Evolutionary conservation across 768 basidiomycete species (phyloP).

Genomic region (Russula virescens): DNA sequence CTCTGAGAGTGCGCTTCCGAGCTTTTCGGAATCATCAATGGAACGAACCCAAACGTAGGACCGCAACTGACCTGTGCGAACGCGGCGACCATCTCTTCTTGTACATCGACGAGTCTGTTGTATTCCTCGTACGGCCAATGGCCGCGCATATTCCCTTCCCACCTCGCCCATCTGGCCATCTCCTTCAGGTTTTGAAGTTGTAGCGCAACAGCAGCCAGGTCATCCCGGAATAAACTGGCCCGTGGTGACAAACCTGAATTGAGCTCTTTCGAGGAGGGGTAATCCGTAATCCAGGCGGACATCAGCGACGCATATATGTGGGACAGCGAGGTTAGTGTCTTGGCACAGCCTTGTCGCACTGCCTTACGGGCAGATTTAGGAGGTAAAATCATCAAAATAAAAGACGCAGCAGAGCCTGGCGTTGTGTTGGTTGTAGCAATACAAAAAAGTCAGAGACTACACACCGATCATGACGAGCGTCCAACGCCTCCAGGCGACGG

Average conservation of each 20-base stretch:
- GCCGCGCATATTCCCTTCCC: slow-evolving; percentile 48
- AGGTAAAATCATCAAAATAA: slow-evolving; percentile 50
- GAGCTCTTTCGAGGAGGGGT: slow-evolving; percentile 18
- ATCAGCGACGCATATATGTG: slow-evolving; percentile 40
- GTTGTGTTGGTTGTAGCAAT: slow-evolving; percentile 12
- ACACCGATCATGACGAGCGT: slow-evolving; percentile 46
- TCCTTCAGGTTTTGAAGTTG: slow-evolving; percentile 33
- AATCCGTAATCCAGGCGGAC: slow-evolving; percentile 37
- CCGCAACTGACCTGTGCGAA: slow-evolving; percentile 35
- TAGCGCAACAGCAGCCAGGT: slow-evolving; percentile 31
- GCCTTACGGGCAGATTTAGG: slow-evolving; percentile 45
- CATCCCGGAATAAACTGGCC: slow-evolving; percentile 29
- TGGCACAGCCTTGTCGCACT: slow-evolving; percentile 41
- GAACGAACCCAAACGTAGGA: not conserved
- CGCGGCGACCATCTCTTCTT: slow-evolving; percentile 38
- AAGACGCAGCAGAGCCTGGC: slow-evolving; percentile 43
- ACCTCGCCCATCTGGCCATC: slow-evolving; percentile 36
- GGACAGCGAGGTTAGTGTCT: slow-evolving; percentile 36
- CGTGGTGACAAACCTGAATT: slow-evolving; percentile 24
- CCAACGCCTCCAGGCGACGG: slow-evolving; percentile 47
- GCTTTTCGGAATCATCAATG: slow-evolving; percentile 26
- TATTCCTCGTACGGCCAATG: slow-evolving; percentile 50
- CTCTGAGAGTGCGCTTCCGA: slow-evolving; percentile 38
- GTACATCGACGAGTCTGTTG: slow-evolving; percentile 34
- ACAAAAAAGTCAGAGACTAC: slow-evolving; percentile 13